Evolutionary conservation across 164 flowering plant species (phyloP).

Genomic region (Dillenia suffruticosa): DNA sequence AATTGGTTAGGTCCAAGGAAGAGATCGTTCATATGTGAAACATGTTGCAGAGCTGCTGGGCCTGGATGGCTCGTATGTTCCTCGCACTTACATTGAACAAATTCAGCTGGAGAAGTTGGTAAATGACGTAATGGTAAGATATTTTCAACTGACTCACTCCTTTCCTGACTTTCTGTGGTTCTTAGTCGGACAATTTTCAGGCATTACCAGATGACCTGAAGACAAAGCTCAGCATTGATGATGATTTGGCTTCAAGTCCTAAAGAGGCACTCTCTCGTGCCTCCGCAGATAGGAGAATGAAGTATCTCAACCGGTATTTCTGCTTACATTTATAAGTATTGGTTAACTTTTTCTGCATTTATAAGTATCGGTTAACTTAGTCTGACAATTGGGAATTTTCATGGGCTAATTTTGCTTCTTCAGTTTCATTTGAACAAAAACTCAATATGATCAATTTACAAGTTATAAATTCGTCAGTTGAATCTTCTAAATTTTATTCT

Average conservation of each 20-base stretch:
- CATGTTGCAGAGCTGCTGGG: constrained; percentile 70
- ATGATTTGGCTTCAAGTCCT: constrained; percentile 79
- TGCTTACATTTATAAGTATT: background rate
- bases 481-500: too few relatives aligned
- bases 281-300: constrained; percentile 69
- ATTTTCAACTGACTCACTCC: background rate
- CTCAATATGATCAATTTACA: too few relatives aligned
- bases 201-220: constrained; percentile 91
- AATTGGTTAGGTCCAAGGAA: constrained; percentile 77
- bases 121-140: constrained; percentile 84
- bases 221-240: constrained; percentile 90
- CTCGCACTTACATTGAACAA: constrained; percentile 96
- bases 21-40: constrained; percentile 62
- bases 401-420: too few relatives aligned
- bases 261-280: constrained; percentile 71
- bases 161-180: constrained; percentile 7
- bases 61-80: constrained; percentile 81
- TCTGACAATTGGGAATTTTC: too few relatives aligned
- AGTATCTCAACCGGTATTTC: constrained; percentile 52
- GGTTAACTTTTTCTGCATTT: background rate
- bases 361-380: too few relatives aligned
- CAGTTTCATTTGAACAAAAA: too few relatives aligned
- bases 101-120: constrained; percentile 96
- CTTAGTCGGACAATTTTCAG: constrained; percentile 35
- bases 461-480: too few relatives aligned